Conservation (phyloP, 129 eudicot genomes). For the Lactuca sativa region DNA sequence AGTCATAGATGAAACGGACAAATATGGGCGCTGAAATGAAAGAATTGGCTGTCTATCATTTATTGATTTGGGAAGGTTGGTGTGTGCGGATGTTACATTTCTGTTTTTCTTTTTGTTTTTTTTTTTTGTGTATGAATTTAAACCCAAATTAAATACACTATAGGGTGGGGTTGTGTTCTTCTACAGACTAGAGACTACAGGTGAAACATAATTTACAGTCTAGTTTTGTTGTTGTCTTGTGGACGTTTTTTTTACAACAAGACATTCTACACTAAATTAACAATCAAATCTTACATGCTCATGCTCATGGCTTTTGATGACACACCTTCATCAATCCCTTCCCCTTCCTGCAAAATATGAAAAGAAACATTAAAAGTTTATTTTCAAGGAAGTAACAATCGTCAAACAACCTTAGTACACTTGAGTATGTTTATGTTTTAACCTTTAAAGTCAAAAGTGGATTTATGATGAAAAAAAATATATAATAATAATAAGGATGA, state of each 20-base stretch:
- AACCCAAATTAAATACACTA: conserved; percentile 19
- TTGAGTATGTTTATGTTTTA: too few relatives aligned
- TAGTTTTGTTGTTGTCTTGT: neutral
- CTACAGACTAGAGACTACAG: too few relatives aligned
- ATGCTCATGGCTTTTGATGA: conserved; percentile 78
- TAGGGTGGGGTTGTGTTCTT: conserved; percentile 14
- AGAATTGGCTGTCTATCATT: neutral
- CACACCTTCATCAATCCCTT: conserved; percentile 48
- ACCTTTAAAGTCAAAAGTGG: neutral
- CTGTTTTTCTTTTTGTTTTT: conserved; percentile 8
- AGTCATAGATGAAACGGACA: neutral
- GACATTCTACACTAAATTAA: conserved; percentile 18
- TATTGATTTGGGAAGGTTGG: conserved; percentile 1
- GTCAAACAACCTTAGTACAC: too few relatives aligned
- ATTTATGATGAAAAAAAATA: neutral
- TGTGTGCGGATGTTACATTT: conserved; percentile 24
- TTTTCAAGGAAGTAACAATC: too few relatives aligned
- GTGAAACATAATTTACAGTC: conserved; percentile 23
- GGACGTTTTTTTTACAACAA: conserved; percentile 23
- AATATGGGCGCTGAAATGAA: neutral
- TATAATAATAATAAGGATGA: too few relatives aligned
- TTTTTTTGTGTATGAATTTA: conserved; percentile 19
- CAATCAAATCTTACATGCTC: conserved; percentile 58
- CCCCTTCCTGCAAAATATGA: conserved; percentile 45
- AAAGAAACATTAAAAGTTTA: neutral